These are phyloP conservation scores for Bolboschoenus planiculmis DNA, from an alignment of 176 grass and related monocot species.

Conservation along the genomic window DNA sequence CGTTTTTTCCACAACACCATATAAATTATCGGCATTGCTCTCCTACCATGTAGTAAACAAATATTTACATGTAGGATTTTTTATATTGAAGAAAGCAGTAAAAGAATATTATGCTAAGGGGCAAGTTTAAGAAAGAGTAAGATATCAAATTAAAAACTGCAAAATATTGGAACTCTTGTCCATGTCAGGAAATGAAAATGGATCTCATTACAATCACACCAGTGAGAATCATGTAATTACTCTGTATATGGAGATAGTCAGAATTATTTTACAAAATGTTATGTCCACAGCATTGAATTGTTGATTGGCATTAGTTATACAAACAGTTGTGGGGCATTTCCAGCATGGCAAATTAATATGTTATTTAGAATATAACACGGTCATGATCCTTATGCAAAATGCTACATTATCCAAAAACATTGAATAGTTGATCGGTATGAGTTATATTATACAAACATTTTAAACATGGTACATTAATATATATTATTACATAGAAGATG, in stretches of 20 bases:
- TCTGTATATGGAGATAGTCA: background rate
- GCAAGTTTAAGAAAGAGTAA: background rate
- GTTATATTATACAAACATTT: background rate
- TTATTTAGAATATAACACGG: background rate
- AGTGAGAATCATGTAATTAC: background rate
- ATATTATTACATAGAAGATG: background rate
- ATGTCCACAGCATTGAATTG: background rate
- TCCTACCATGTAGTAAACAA: slow-evolving; percentile 21
- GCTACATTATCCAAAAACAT: background rate
- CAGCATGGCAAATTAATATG: background rate
- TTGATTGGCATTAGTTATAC: background rate
- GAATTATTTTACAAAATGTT: background rate
- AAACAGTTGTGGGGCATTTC: background rate
- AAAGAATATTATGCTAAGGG: background rate
- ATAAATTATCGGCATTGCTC: slow-evolving; percentile 52
- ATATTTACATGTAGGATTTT: background rate
- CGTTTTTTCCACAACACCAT: slow-evolving; percentile 68
- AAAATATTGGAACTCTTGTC: background rate
- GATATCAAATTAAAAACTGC: background rate
- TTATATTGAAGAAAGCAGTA: background rate
- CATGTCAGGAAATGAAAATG: background rate
- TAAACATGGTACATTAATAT: background rate
- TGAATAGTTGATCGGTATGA: background rate
- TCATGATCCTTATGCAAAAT: background rate
- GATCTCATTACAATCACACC: background rate